Base-by-base conservation (phyloP, 768 basidiomycete species). In the Suillus tomentosus region DNA sequence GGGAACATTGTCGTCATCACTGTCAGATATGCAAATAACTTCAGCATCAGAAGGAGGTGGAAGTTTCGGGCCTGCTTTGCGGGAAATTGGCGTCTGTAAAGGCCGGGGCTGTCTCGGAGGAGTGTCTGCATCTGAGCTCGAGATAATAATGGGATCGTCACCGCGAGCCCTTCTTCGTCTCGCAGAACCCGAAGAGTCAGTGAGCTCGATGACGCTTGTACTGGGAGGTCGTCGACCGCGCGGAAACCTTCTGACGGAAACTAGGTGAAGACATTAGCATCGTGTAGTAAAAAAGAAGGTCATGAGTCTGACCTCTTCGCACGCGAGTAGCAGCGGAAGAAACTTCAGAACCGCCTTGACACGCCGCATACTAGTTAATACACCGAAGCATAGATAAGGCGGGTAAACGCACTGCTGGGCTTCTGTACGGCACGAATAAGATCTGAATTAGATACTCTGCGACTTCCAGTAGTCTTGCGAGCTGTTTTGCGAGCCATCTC, bases 21-120 rank as follows among this genome's bases (percentile, higher is more conserved):
- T 77, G 22, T 77, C 75, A 13, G 62, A 58, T n/a, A 77, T 61
- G 13, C 65, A 68, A n/a, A 76, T 76, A 19, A 77, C 72, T 37
- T 75, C 75, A 8, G 11, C 67, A 5, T 65, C 27, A n/a, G 7
- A 2, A 22, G 67, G 67, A 1, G 66, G 71, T 31, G 65, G 67
- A 0, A 0, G 24, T 53, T 22, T 40, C 19, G 47, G 56, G 40
- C 37, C 19, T n/a, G 51, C 42, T 17, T 58, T 47, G 40, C 61
- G 39, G 37, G 13, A 56, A 11, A 8, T 31, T 24, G 27, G 48
- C 27, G 57, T 54, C 43, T 64, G 67, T 8, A 39, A 58, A 11
- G 55, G 5, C 14, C 62, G 51, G 47, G 64, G 14, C 39, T 60
- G 24, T 47, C 42, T 47, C 13, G 34, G n/a, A 8, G 57, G 47